Evolutionary conservation across 192 early-diverging fungal species (phyloP).

Genomic region (Umbelopsis sp.): DNA sequence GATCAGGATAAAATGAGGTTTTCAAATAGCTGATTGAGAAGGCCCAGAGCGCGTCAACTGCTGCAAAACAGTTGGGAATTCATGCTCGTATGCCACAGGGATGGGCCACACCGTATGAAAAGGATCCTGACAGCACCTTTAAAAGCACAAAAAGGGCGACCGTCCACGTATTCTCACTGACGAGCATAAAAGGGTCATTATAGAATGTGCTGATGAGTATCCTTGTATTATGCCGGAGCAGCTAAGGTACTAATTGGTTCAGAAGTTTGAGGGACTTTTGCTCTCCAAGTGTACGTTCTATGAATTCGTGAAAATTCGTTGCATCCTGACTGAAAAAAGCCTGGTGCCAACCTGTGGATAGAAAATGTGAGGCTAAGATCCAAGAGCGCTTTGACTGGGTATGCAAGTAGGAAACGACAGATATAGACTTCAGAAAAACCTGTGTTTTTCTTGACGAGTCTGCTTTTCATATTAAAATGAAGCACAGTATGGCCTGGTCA

Average conservation of each 20-base stretch:
- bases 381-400: conserved; percentile 25
- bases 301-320: conserved; percentile 19
- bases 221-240: conserved; percentile 19
- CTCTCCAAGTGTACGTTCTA: conserved; percentile 21
- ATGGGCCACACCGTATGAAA: conserved; percentile 23
- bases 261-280: conserved; percentile 21
- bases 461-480: conserved; percentile 26
- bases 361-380: conserved; percentile 22
- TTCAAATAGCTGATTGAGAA: conserved; percentile 14
- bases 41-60: conserved; percentile 17
- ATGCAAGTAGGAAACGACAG: conserved; percentile 23
- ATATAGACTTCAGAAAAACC: conserved; percentile 20
- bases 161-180: conserved; percentile 21
- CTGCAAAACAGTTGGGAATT: conserved; percentile 22
- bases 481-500: conserved; percentile 20
- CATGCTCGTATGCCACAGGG: conserved; percentile 17
- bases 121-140: conserved; percentile 27
- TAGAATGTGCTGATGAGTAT: conserved; percentile 24
- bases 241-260: conserved; percentile 11
- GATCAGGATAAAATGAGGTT: conserved; percentile 15
- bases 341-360: conserved; percentile 23
- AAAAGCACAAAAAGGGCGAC: conserved; percentile 21
- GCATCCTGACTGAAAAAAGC: conserved; percentile 21
- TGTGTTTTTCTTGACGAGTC: conserved; percentile 26
- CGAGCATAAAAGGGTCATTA: conserved; percentile 22